A percentile compares a stretch with the other conserved stretches of the same genome.
These are phyloP conservation scores for Helianthus annuus DNA, from an alignment of 129 eudicot species.

Conservation along the genomic window DNA sequence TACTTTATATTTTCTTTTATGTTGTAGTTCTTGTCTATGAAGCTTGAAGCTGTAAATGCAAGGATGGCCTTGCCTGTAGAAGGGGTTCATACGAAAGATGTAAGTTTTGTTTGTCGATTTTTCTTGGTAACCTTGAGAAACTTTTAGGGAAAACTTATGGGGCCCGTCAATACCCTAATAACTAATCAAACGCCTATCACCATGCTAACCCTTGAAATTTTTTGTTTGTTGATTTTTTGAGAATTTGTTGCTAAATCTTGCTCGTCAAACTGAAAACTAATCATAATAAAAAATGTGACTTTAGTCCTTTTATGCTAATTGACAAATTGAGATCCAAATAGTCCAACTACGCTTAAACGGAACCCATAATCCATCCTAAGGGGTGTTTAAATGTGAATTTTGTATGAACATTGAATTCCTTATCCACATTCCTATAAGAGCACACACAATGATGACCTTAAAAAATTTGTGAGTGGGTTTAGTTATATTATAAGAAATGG, in stretches of 20 bases:
- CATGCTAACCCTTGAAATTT: too few species aligned
- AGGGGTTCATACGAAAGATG: constrained; percentile 73
- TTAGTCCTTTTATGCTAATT: neutral
- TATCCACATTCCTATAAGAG: too few species aligned
- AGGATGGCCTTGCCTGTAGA: constrained; percentile 54
- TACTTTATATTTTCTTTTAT: neutral
- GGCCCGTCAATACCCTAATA: neutral
- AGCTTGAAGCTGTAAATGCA: constrained; percentile 93
- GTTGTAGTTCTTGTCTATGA: constrained; percentile 87
- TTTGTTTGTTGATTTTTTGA: too few species aligned
- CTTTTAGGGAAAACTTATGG: neutral
- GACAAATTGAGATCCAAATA: neutral
- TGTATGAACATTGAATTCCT: neutral
- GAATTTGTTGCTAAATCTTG: neutral
- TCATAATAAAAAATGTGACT: neutral
- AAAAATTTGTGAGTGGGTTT: too few species aligned
- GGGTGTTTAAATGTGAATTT: neutral
- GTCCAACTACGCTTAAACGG: neutral
- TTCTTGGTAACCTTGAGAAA: neutral
- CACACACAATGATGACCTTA: too few species aligned
- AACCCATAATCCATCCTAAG: neutral
- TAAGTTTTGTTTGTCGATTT: constrained; percentile 33
- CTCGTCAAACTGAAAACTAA: neutral
- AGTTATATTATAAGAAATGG: too few species aligned
- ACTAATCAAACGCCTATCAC: neutral